Percentiles rank a stretch among this genome's conserved stretches.
These are phyloP conservation scores for Beauveria bassiana DNA, from an alignment of 2,329 filamentous ascomycete genomes.

Conservation along the genomic window DNA sequence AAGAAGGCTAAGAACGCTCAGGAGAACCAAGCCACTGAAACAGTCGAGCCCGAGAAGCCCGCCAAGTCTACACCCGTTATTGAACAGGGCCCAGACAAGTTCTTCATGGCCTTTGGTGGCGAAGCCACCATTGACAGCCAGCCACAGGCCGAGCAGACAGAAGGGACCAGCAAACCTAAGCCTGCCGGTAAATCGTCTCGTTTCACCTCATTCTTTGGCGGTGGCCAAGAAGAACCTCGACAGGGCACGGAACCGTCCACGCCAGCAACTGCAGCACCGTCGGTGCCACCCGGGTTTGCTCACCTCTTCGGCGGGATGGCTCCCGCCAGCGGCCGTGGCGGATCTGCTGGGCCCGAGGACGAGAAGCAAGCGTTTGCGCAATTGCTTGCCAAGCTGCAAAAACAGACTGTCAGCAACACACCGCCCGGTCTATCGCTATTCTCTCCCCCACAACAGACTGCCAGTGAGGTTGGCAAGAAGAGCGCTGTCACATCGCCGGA, in stretches of 20 bases:
- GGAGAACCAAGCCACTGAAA: conserved; percentile 22
- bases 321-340: background rate
- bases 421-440: conserved; percentile 37
- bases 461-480: conserved; percentile 23
- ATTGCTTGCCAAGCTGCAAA: conserved; percentile 73
- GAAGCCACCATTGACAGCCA: conserved; percentile 37
- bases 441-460: conserved; percentile 30
- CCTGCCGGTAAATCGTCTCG: conserved; percentile 62
- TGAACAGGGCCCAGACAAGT: conserved; percentile 66
- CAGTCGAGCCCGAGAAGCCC: conserved; percentile 41
- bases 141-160: conserved; percentile 41
- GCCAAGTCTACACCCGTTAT: conserved; percentile 53
- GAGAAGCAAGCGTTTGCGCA: conserved; percentile 83
- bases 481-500: conserved; percentile 39
- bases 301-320: conserved; percentile 2
- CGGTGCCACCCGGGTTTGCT: conserved; percentile 9
- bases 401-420: conserved; percentile 40
- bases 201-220: conserved; percentile 72
- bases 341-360: conserved; percentile 38
- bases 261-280: conserved; percentile 19
- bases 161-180: conserved; percentile 45
- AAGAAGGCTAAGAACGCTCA: conserved; percentile 52
- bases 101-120: conserved; percentile 55
- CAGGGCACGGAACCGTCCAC: conserved; percentile 42
- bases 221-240: conserved; percentile 42